Evolutionary conservation across 345 rosid species (phyloP).

Genomic region (Litchi chinensis): DNA sequence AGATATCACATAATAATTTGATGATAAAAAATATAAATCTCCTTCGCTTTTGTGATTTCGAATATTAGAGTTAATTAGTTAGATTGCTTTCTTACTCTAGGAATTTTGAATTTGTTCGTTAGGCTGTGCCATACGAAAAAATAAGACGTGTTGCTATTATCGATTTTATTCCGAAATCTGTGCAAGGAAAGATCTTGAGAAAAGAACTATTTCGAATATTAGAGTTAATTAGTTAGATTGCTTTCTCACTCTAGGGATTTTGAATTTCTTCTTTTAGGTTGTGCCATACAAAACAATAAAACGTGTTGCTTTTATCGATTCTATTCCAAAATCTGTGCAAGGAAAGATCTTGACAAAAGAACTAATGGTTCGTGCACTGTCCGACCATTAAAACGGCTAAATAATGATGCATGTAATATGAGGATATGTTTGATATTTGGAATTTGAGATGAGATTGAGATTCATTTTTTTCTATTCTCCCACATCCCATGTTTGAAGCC

Average conservation of each 20-base stretch:
- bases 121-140: constrained; percentile 93
- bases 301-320: constrained; percentile 62
- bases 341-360: constrained; percentile 84
- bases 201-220: constrained; percentile 38
- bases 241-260: constrained; percentile 36
- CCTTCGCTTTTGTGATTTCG: background rate
- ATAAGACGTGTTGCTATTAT: constrained; percentile 72
- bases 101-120: constrained; percentile 7
- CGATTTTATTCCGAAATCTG: constrained; percentile 62
- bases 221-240: constrained; percentile 30
- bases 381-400: no score
- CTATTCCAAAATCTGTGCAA: constrained; percentile 69
- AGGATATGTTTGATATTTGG: no score
- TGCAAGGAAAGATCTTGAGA: constrained; percentile 81
- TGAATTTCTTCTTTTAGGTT: constrained; percentile 42
- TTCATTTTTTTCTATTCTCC: no score
- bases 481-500: no score
- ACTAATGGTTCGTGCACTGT: constrained; percentile 26
- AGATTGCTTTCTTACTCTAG: constrained; percentile 30
- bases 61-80: constrained; percentile 31
- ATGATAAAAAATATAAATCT: no score
- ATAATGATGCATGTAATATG: no score
- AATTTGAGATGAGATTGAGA: no score
- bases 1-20: no score
- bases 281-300: constrained; percentile 85